Evolutionary conservation across 1,139 yeast species (phyloP).

Genomic region (Meyerozyma sp.): DNA sequence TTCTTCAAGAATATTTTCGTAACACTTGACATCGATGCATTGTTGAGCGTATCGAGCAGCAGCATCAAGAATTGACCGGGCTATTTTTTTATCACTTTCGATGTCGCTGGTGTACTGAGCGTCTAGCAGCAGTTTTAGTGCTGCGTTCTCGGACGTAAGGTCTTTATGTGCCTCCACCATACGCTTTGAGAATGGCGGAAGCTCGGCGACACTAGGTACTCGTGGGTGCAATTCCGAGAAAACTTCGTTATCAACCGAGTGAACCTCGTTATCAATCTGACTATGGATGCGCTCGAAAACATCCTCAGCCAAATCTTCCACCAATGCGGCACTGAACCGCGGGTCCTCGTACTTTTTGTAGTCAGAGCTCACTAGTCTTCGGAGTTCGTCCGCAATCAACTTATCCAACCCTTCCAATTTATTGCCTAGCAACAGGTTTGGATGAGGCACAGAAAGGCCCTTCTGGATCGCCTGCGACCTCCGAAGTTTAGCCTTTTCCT

Average conservation of each 20-base stretch:
- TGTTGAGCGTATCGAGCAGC: conserved; percentile 14
- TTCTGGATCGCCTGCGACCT: conserved; percentile 48
- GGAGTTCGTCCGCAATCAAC: conserved; percentile 32
- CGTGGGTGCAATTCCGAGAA: neutral
- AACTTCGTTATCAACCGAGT: too few relatives aligned
- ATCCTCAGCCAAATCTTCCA: conserved; percentile 40
- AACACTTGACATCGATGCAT: conserved; percentile 14
- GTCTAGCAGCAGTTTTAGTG: conserved; percentile 2
- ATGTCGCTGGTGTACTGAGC: conserved; percentile 4
- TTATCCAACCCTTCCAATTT: conserved; percentile 8
- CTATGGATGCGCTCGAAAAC: conserved; percentile 18
- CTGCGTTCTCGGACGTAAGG: conserved; percentile 6
- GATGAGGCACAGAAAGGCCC: conserved; percentile 47
- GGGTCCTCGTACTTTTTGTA: conserved; percentile 28
- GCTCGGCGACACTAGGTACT: neutral
- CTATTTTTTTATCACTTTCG: conserved; percentile 20
- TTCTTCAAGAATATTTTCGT: conserved; percentile 10
- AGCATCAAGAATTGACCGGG: conserved; percentile 17
- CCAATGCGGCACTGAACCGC: conserved; percentile 14
- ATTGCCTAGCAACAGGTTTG: conserved; percentile 7
- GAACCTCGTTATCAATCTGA: conserved; percentile 25
- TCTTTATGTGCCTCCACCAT: neutral
- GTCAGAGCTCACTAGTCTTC: conserved; percentile 44
- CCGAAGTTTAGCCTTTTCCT: conserved; percentile 24
- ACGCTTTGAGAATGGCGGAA: neutral